Conservation (phyloP, 2,329 filamentous ascomycete species). For the Penicillium sp. region DNA sequence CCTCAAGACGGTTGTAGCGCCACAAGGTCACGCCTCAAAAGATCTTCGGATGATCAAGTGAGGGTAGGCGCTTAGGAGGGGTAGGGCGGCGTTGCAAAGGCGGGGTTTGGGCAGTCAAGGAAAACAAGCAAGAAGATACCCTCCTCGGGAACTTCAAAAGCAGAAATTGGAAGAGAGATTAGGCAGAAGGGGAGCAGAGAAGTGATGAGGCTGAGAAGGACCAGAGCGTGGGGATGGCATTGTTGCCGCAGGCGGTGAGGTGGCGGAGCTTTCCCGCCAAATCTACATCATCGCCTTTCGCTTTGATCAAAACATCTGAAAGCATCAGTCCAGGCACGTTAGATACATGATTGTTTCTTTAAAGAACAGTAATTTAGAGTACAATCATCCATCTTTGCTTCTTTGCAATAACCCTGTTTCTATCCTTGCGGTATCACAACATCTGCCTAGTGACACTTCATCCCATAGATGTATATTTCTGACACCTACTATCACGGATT, state of each 20-base stretch:
- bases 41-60: constrained; percentile 1
- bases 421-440: neutral
- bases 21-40: constrained; percentile 14
- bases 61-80: neutral
- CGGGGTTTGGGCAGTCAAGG: neutral
- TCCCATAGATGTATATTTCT: neutral
- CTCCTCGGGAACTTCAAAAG: neutral
- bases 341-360: neutral
- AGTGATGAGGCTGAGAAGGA: constrained; percentile 17
- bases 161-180: constrained; percentile 6
- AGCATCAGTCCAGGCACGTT: neutral
- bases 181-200: constrained; percentile 16
- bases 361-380: neutral
- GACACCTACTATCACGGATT: neutral
- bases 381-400: no score
- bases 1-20: constrained; percentile 10
- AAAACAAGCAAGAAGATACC: neutral
- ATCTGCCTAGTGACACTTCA: neutral
- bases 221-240: constrained; percentile 14
- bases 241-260: constrained; percentile 21
- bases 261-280: constrained; percentile 9
- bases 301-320: neutral
- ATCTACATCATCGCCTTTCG: constrained; percentile 9
- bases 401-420: neutral
- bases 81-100: neutral